Base-by-base conservation (phyloP, 2,329 filamentous ascomycete genomes). In the Alternaria sp. region DNA sequence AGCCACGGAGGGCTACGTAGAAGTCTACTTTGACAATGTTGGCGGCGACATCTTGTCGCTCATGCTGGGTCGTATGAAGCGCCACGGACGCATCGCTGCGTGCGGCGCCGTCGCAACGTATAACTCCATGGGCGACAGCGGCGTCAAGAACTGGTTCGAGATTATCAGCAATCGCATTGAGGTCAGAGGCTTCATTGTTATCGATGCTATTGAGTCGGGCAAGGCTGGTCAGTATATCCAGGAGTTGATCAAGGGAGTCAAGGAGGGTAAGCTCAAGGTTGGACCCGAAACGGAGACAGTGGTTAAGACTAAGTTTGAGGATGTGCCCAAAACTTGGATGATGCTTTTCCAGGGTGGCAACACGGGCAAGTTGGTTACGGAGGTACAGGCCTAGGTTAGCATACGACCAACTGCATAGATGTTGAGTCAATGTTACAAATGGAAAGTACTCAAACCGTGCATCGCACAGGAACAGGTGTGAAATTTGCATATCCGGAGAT, bases 11-110 rank as follows among this genome's bases (percentile, higher is more conserved):
- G 80, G 81, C n/a, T 84, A 81, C 67, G 85, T 85, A 1, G 83
- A 87, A 13, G 77, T 86, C 8, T 86, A 83, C 68, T 85, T 83
- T 59, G 84, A 86, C 69, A 85, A 85, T 63, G 83, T 85, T 4
- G 84, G 84, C 7, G 84, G 83, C 5, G 73, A 78, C 28, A 82
- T 85, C 40, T 75, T 85, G 49, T 83, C 85, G 59, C 71, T 83
- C 32, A 82, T 83, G 77, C 74, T 85, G 13, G 70, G 75, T 23
- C 78, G 81, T 40, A 76, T 84, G 67, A 80, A 80, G 73, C 74
- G 72, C 19, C 66, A 74, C 47, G 83, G 83, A 1, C 77, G 80
- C 8, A 74, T 84, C 9, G 79, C 80, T 4, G 78, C 81, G 1
- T 84, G 82, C 65, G 83, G 83, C 10, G 77, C 81, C 6, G 80